These are phyloP conservation scores for Hypoxylon subgilvum DNA, from an alignment of 495 filamentous ascomycete species.

Conservation along the genomic window DNA sequence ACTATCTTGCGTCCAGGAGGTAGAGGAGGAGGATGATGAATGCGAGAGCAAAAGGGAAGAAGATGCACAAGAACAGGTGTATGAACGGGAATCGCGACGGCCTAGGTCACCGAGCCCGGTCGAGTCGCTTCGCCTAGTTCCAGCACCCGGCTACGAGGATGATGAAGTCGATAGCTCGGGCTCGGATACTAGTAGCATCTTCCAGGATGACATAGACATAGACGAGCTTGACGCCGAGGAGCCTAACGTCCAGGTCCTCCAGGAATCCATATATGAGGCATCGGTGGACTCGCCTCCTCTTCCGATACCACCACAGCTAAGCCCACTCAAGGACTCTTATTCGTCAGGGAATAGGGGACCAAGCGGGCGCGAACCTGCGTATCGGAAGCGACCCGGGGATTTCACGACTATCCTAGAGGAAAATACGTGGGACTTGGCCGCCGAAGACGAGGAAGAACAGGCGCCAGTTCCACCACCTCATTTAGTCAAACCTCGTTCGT, in stretches of 20 bases:
- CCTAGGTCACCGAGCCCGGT: slow-evolving; percentile 27
- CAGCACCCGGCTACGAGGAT: slow-evolving; percentile 37
- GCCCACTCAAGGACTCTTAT: slow-evolving; percentile 54
- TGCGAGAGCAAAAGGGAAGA: slow-evolving; percentile 17
- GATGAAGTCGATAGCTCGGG: slow-evolving; percentile 47
- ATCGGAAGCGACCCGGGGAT: slow-evolving; percentile 40
- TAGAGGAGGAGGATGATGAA: slow-evolving; percentile 47
- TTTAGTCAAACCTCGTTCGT: slow-evolving; percentile 23
- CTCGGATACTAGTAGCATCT: slow-evolving; percentile 56
- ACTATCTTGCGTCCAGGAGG: slow-evolving; percentile 46
- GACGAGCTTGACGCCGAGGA: slow-evolving; percentile 57
- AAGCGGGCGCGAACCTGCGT: slow-evolving; percentile 1
- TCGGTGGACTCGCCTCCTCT: slow-evolving; percentile 43
- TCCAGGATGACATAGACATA: slow-evolving; percentile 58
- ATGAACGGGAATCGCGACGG: slow-evolving; percentile 26
- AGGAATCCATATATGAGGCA: slow-evolving; percentile 47
- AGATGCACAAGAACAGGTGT: slow-evolving; percentile 25
- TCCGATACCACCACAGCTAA: slow-evolving; percentile 49
- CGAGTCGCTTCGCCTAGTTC: slow-evolving; percentile 44
- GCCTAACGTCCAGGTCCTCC: slow-evolving; percentile 56
- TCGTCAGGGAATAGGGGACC: slow-evolving; percentile 52
- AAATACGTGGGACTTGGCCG: slow-evolving; percentile 47
- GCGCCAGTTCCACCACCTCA: slow-evolving; percentile 44
- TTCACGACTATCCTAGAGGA: slow-evolving; percentile 55
- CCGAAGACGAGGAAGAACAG: slow-evolving; percentile 31